Percentiles rank a stretch among this genome's conserved stretches.
These are phyloP conservation scores for Leishmania lainsoni DNA, from an alignment of 208 protist species.

Conservation along the genomic window DNA sequence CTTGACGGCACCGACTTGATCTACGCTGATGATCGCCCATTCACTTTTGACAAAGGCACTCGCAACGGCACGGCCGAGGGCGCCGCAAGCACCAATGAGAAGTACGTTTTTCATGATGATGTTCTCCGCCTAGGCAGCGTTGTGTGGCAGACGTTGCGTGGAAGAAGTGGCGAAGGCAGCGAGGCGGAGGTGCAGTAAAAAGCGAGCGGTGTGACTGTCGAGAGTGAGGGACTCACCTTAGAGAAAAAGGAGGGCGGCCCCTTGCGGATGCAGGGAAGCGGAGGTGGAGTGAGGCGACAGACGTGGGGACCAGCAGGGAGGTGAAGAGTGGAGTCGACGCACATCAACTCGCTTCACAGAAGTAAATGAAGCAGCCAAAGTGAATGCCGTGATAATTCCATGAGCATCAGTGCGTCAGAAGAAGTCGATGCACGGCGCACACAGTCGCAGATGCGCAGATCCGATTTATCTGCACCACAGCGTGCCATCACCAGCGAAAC, in stretches of 20 bases:
- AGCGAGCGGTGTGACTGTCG: background rate
- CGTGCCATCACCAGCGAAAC: background rate
- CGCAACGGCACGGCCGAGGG: conserved; percentile 46
- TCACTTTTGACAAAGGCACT: conserved; percentile 18
- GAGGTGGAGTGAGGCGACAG: too few relatives aligned
- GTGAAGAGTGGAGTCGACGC: background rate
- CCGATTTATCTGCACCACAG: background rate
- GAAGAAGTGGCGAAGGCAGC: background rate
- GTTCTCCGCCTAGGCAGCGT: background rate
- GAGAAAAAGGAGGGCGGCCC: too few relatives aligned
- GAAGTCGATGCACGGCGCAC: background rate
- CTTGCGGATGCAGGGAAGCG: background rate
- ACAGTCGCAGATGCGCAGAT: background rate
- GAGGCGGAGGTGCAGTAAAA: background rate
- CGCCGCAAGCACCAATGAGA: conserved; percentile 55
- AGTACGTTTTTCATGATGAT: conserved; percentile 19
- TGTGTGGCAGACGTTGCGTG: background rate
- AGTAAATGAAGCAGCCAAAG: background rate
- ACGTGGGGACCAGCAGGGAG: background rate
- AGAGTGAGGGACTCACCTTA: too few relatives aligned
- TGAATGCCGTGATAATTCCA: background rate
- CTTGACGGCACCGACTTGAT: background rate
- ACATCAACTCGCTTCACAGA: background rate
- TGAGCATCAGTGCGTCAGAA: background rate
- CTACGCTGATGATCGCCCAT: conserved; percentile 32